A percentile compares a stretch with the other conserved stretches of the same genome.
These are phyloP conservation scores for Phytophthora pinifolia DNA, from an alignment of 352 stramenopile species.

Conservation along the genomic window DNA sequence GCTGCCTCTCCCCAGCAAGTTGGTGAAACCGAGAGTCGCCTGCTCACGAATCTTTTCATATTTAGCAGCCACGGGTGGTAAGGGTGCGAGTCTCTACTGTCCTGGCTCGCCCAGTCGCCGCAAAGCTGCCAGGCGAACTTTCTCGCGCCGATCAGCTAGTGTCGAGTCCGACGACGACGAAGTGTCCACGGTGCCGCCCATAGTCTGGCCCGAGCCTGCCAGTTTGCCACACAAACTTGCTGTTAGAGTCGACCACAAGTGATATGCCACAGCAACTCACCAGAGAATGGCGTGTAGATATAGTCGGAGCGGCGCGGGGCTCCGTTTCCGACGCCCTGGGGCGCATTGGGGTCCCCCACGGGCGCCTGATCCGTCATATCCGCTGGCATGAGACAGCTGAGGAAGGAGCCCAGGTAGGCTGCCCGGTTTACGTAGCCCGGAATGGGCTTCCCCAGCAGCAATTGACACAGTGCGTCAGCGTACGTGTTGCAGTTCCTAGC, in stretches of 20 bases:
- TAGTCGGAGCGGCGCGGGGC: conserved; percentile 34
- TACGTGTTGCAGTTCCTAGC: conserved; percentile 95
- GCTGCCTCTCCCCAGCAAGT: conserved; percentile 1
- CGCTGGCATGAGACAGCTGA: conserved; percentile 76
- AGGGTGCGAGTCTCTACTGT: conserved; percentile 14
- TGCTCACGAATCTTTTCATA: conserved; percentile 27
- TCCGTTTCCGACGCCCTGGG: conserved; percentile 17
- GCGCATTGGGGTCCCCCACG: conserved; percentile 42
- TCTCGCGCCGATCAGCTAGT: conserved; percentile 61
- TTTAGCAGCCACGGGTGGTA: conserved; percentile 17
- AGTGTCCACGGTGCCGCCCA: conserved; percentile 23
- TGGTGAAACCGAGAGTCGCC: conserved; percentile 23
- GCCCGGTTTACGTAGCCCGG: conserved; percentile 92
- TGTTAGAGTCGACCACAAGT: not conserved
- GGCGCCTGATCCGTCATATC: conserved; percentile 58
- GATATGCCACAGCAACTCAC: conserved; percentile 22
- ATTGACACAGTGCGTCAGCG: conserved; percentile 83
- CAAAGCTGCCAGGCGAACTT: conserved; percentile 61
- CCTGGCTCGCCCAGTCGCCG: conserved; percentile 40
- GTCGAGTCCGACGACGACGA: conserved; percentile 29
- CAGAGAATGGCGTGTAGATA: conserved; percentile 65
- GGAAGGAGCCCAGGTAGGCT: conserved; percentile 91
- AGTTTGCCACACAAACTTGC: not conserved
- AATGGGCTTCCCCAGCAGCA: conserved; percentile 81
- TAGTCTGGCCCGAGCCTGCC: conserved; percentile 47